A percentile compares a stretch with the other conserved stretches of the same genome.
Evolutionary conservation across 345 rosid species (phyloP).

Genomic region (Sapria himalayana): DNA sequence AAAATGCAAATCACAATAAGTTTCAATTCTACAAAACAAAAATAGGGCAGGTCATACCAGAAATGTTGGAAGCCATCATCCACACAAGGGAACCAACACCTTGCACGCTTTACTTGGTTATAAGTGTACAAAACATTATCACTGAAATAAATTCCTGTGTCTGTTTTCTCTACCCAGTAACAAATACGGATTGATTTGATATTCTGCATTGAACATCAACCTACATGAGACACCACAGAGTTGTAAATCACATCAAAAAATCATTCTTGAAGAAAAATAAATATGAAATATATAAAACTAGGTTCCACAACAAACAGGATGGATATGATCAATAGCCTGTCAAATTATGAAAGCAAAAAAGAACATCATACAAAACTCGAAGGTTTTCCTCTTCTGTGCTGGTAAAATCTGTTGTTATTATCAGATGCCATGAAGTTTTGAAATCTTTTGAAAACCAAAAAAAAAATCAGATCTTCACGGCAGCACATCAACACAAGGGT

Average conservation of each 20-base stretch:
- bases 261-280: not conserved
- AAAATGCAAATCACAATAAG: too few species aligned
- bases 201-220: conserved; percentile 68
- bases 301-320: too few species aligned
- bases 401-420: too few species aligned
- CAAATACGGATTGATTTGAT: conserved; percentile 66
- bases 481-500: too few species aligned
- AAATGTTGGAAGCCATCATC: conserved; percentile 69
- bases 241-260: conserved; percentile 17
- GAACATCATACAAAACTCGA: too few species aligned
- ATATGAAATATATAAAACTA: not conserved
- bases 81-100: conserved; percentile 94
- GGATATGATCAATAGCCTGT: too few species aligned
- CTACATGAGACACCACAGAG: conserved; percentile 27
- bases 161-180: conserved; percentile 80
- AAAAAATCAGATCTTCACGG: too few species aligned
- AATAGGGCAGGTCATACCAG: conserved; percentile 29
- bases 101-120: conserved; percentile 81
- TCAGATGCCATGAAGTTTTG: too few species aligned
- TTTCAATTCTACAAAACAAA: conserved; percentile 6
- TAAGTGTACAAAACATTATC: conserved; percentile 59
- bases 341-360: too few species aligned
- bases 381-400: too few species aligned
- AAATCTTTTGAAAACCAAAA: too few species aligned
- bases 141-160: conserved; percentile 76